Evolutionary conservation across 305 asterid genomes (phyloP).

Genomic region (Solanum hybrid): DNA sequence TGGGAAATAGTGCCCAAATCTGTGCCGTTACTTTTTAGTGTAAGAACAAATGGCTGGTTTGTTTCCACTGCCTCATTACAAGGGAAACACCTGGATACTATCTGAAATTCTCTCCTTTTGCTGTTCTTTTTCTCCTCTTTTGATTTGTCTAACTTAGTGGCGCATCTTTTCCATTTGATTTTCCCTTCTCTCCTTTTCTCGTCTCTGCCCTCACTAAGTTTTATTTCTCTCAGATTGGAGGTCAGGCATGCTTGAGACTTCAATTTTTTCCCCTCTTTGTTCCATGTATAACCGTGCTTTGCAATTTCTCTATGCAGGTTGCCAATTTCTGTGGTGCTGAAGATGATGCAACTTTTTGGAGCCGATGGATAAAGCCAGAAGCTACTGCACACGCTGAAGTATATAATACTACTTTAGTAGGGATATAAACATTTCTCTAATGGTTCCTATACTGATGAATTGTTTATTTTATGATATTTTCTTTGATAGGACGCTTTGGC

Average conservation of each 20-base stretch:
- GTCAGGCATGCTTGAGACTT: not conserved
- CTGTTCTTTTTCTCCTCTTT: not conserved
- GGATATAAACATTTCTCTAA: not conserved
- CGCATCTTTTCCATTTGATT: not conserved
- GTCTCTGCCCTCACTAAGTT: not conserved
- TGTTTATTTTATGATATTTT: conserved; percentile 10
- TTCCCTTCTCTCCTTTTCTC: not conserved
- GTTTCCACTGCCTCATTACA: not conserved
- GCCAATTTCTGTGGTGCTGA: conserved; percentile 94
- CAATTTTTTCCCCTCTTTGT: not conserved
- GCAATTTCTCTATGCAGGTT: conserved; percentile 44
- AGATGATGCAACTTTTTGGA: conserved; percentile 98
- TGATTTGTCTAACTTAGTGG: not conserved
- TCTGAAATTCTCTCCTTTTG: not conserved
- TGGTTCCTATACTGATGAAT: conserved; percentile 8
- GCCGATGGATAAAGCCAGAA: conserved; percentile 98
- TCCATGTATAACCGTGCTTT: not conserved
- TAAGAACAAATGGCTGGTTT: not conserved
- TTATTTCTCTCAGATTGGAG: not conserved
- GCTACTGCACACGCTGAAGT: conserved; percentile 81
- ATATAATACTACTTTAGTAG: conserved; percentile 13
- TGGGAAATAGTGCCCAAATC: not conserved
- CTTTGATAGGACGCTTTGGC: conserved; percentile 70
- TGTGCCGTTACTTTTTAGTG: not conserved
- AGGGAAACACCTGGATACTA: not conserved